These are phyloP conservation scores for Eutrema japonicum DNA, from an alignment of 345 rosid genomes.

Conservation along the genomic window DNA sequence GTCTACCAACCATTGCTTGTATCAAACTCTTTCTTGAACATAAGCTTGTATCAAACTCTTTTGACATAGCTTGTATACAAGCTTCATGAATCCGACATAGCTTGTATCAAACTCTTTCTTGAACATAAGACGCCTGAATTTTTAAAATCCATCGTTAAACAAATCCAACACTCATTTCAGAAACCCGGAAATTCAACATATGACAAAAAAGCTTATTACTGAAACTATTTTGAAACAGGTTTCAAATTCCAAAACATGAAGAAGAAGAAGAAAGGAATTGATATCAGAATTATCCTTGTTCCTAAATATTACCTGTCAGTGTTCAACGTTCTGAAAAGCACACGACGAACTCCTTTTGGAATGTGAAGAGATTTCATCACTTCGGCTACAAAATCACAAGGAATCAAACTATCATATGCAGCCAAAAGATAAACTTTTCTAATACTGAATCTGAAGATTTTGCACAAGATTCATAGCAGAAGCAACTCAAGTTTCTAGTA, in stretches of 20 bases:
- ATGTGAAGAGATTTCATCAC: slow-evolving; percentile 77
- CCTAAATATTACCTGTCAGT: slow-evolving; percentile 68
- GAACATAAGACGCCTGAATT: slow-evolving; percentile 79
- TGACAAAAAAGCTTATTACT: not conserved
- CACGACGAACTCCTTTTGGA: slow-evolving; percentile 79
- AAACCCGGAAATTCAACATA: not conserved
- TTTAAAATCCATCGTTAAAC: not conserved
- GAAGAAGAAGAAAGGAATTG: not conserved
- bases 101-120: slow-evolving; percentile 72
- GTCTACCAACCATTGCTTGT: slow-evolving; percentile 83
- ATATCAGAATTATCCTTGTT: not conserved
- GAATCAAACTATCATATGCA: not conserved
- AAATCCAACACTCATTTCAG: not conserved
- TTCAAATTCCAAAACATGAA: not conserved
- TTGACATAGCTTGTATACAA: slow-evolving; percentile 75
- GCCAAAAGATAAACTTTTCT: not conserved
- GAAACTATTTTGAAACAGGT: not conserved
- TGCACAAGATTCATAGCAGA: too few relatives aligned
- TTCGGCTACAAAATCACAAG: slow-evolving; percentile 51
- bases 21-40: slow-evolving; percentile 74
- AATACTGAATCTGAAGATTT: not conserved
- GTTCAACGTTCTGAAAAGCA: slow-evolving; percentile 82
- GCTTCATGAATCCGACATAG: slow-evolving; percentile 79
- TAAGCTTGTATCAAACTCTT: slow-evolving; percentile 78
- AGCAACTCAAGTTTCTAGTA: not conserved